Base-by-base conservation (phyloP, 1,139 yeast species). In the Suzukiozyma palmioleophila region DNA sequence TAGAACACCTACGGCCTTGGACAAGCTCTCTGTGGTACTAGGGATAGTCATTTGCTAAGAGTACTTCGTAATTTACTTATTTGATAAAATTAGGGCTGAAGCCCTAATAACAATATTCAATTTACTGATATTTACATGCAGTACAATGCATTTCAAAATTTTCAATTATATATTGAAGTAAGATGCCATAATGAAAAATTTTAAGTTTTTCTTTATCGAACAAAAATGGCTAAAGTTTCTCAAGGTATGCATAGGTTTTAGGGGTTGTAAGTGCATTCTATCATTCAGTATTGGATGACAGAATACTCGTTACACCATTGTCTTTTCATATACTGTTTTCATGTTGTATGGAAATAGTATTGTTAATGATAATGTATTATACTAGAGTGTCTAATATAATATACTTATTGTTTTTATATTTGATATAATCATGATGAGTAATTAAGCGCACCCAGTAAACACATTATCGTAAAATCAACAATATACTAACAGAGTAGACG, bases 401-500 rank as follows among this genome's bases (percentile, higher is more conserved):
- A 24, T 24, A 32, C 35, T 32, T 32, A 32, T 32, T 32, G 27
- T 32, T 32, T 32, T 24, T 32, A 32, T 32, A 32, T 21, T 22
- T 32, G 21, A 21, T 21, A 32, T 24, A 16, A 31, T 21, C 18
- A 31, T 16, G 14, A 28, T 28, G 31, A 28, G 31, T 28, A 28
- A 14, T 28, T 26, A 28, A n/a, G 33, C 14, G 29, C 14, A 8
- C 14, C 14, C 9, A n/a, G 14, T 26, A 13, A 26, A 7, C 14
- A 26, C 14, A 10, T 26, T 26, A 26, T 26, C 12, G 12, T 26
- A n/a, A 26, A 13, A 26, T n/a, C 14, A 26, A 12, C 10, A n/a
- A n/a, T n/a, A n/a, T 63, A 66, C 72, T 66, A 65, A 63, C 68
- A 53, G 32, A 13, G 25, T 30, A 38, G 94, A 92, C 96, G 97